Evolutionary conservation across 345 rosid species (phyloP).

Genomic region (Eucalyptus brandiana): DNA sequence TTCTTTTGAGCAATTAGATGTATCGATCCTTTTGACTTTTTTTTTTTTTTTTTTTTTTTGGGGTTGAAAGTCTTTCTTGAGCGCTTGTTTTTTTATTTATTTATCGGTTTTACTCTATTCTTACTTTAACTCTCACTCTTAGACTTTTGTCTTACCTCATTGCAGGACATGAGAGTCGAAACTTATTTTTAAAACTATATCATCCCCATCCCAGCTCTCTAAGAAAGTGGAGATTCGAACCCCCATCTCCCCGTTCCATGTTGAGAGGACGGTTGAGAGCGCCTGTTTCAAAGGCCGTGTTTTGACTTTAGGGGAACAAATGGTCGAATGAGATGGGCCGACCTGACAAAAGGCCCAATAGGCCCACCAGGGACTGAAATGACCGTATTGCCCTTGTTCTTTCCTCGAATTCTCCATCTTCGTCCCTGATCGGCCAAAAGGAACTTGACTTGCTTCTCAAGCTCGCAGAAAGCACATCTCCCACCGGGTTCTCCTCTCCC

Average conservation of each 20-base stretch:
- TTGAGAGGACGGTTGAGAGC: too few species aligned
- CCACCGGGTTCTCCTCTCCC: background rate
- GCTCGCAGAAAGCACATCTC: background rate
- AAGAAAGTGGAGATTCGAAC: fast-evolving
- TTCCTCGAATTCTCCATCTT: background rate
- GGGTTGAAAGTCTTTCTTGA: background rate
- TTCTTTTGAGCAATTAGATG: too few species aligned
- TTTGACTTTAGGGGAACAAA: too few species aligned
- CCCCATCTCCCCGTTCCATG: fast-evolving
- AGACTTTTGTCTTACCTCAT: too few species aligned
- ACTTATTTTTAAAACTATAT: fast-evolving
- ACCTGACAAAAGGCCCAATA: background rate
- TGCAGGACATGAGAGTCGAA: fast-evolving
- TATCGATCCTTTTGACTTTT: too few species aligned
- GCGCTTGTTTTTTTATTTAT: fast-evolving
- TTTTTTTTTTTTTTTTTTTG: too few species aligned
- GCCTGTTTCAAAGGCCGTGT: background rate
- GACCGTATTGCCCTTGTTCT: background rate
- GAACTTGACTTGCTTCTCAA: conserved; percentile 16
- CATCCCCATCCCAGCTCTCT: fast-evolving
- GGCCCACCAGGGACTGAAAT: fast-evolving
- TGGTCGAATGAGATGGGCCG: background rate
- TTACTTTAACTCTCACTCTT: too few species aligned
- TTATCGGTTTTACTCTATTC: fast-evolving
- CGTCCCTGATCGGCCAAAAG: background rate